These are phyloP conservation scores for Neonectria coccinea DNA, from an alignment of 2,329 filamentous ascomycete genomes.

Conservation along the genomic window DNA sequence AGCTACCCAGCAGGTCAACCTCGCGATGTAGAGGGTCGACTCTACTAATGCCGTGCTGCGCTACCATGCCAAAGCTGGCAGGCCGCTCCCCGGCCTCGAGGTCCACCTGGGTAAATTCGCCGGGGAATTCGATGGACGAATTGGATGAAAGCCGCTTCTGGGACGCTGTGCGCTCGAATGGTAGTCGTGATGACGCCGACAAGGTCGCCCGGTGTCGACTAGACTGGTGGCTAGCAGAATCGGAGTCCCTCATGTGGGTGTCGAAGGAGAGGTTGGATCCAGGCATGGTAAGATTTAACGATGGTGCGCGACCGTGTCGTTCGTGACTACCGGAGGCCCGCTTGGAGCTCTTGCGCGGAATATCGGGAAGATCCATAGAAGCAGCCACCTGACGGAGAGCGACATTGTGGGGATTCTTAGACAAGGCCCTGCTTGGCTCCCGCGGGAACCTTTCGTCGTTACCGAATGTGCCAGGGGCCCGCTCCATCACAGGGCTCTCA, in stretches of 20 bases:
- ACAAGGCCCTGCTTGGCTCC: slow-evolving; percentile 38
- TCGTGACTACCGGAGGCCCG: slow-evolving; percentile 60
- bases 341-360: slow-evolving; percentile 81
- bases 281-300: slow-evolving; percentile 50
- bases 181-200: slow-evolving; percentile 54
- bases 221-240: slow-evolving; percentile 39
- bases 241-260: slow-evolving; percentile 29
- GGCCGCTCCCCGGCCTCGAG: slow-evolving; percentile 58
- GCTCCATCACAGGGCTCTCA: slow-evolving; percentile 49
- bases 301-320: slow-evolving; percentile 47
- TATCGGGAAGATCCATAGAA: slow-evolving; percentile 61
- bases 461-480: slow-evolving; percentile 46
- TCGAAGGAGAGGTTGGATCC: slow-evolving; percentile 42
- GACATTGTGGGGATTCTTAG: slow-evolving; percentile 38
- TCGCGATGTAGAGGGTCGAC: slow-evolving; percentile 61
- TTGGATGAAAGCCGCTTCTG: slow-evolving; percentile 63
- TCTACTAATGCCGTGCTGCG: slow-evolving; percentile 67
- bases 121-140: slow-evolving; percentile 62
- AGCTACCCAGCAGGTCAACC: slow-evolving; percentile 62
- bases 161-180: slow-evolving; percentile 69
- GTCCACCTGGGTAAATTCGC: slow-evolving; percentile 59
- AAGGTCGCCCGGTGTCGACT: slow-evolving; percentile 41
- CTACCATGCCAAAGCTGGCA: slow-evolving; percentile 67
- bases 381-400: slow-evolving; percentile 41
- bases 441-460: slow-evolving; percentile 55